Percentiles rank a stretch among this genome's conserved stretches.
phyloP scores from a whole-genome alignment of 2,329 filamentous ascomycete species.

The Scedosporium aurantiacum region DNA sequence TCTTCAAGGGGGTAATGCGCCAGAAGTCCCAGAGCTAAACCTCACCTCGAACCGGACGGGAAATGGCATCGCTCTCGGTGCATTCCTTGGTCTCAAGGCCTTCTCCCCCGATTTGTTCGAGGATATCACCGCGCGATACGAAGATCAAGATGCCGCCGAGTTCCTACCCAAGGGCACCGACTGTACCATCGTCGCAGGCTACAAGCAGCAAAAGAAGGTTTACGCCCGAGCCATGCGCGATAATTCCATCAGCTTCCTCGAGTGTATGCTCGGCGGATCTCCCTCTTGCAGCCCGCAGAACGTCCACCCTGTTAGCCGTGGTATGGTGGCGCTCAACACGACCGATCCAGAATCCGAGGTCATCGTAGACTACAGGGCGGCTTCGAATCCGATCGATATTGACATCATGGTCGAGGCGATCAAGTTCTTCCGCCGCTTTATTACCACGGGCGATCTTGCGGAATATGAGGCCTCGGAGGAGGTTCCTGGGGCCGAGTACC shows the following conservation, averaged over 20 bases:
- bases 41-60: slow-evolving; percentile 16
- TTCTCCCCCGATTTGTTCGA: slow-evolving; percentile 11
- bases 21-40: slow-evolving; percentile 16
- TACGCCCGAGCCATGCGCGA: slow-evolving; percentile 13
- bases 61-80: slow-evolving; percentile 12
- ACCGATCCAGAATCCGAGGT: slow-evolving; percentile 14
- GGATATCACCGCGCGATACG: slow-evolving; percentile 10
- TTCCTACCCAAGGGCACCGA: slow-evolving; percentile 11
- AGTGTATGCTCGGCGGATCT: slow-evolving; percentile 25
- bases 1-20: slow-evolving; percentile 7
- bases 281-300: slow-evolving; percentile 15
- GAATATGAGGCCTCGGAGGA: slow-evolving; percentile 13
- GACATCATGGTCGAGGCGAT: slow-evolving; percentile 15
- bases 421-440: slow-evolving; percentile 15
- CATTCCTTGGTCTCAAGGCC: slow-evolving; percentile 14
- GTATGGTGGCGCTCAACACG: slow-evolving; percentile 14
- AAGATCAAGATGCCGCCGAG: slow-evolving; percentile 10
- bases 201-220: slow-evolving; percentile 28
- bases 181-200: slow-evolving; percentile 14
- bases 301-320: slow-evolving; percentile 14
- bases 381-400: slow-evolving; percentile 14
- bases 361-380: slow-evolving; percentile 17
- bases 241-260: slow-evolving; percentile 27
- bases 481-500: slow-evolving; percentile 11
- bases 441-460: slow-evolving; percentile 12